phyloP scores from a whole-genome alignment of 345 rosid species.

The Alliaria petiolata region DNA sequence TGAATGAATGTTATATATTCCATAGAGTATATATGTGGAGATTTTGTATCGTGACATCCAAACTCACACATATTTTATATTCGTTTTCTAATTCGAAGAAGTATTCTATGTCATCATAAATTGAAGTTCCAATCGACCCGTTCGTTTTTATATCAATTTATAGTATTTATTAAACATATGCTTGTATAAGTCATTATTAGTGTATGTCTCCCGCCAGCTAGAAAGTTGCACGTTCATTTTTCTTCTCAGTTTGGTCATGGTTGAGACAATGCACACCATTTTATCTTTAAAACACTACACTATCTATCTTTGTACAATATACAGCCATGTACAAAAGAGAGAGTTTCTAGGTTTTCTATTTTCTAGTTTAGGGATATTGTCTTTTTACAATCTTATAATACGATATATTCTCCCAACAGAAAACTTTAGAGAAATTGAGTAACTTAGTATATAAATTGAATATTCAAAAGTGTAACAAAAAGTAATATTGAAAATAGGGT shows the following conservation, averaged over 20 bases:
- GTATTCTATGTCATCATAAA: background rate
- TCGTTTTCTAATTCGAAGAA: background rate
- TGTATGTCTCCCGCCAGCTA: too few species aligned
- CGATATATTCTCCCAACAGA: too few species aligned
- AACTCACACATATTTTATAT: conserved; percentile 5
- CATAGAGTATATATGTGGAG: background rate
- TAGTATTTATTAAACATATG: background rate
- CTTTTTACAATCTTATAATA: too few species aligned
- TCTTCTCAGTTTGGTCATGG: background rate
- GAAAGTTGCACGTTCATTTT: background rate
- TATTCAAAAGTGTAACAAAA: too few species aligned
- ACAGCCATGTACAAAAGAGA: too few species aligned
- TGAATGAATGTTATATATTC: background rate
- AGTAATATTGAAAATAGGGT: background rate
- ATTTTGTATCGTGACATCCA: background rate
- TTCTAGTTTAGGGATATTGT: too few species aligned
- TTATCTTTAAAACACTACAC: background rate
- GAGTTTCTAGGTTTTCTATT: too few species aligned
- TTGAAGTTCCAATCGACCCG: too few species aligned
- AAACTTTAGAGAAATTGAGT: too few species aligned
- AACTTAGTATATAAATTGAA: too few species aligned
- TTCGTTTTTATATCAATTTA: background rate
- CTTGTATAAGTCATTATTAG: background rate
- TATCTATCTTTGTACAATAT: too few species aligned
- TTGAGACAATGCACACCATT: background rate